These are phyloP conservation scores for Gossypium gossypioides DNA, from an alignment of 441 rosid species.

Conservation along the genomic window DNA sequence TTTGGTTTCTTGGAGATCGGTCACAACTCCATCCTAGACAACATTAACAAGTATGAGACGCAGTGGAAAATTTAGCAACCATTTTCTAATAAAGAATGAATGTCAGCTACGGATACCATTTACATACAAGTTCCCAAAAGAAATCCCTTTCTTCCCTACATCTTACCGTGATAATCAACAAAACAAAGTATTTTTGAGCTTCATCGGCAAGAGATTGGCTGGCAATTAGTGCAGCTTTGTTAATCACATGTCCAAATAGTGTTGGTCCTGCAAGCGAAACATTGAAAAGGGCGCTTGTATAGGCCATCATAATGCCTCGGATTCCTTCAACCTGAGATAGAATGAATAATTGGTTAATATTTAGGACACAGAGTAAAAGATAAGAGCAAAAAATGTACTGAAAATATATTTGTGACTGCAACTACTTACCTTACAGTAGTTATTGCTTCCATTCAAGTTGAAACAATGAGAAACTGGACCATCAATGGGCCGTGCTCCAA, in stretches of 20 bases:
- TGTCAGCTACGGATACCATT: too few relatives aligned
- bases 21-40: conserved; percentile 77
- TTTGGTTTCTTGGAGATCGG: conserved; percentile 90
- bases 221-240: conserved; percentile 58
- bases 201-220: conserved; percentile 55
- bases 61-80: conserved; percentile 8
- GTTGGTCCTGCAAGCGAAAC: conserved; percentile 96
- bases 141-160: background rate
- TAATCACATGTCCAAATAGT: conserved; percentile 78
- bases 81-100: background rate
- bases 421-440: conserved; percentile 53
- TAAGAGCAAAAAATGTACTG: background rate
- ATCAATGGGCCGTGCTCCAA: conserved; percentile 87
- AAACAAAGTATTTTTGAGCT: conserved; percentile 49
- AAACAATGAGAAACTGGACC: conserved; percentile 90
- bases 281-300: conserved; percentile 65
- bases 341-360: conserved; percentile 9
- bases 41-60: background rate
- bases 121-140: background rate
- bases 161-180: conserved; percentile 79
- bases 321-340: conserved; percentile 73
- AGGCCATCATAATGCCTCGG: conserved; percentile 74
- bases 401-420: conserved; percentile 8
- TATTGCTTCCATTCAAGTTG: conserved; percentile 78
- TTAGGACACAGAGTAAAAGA: background rate